Conservation (phyloP, 371 early-diverging fungal species). For the Sanchytrium tribonematis region DNA sequence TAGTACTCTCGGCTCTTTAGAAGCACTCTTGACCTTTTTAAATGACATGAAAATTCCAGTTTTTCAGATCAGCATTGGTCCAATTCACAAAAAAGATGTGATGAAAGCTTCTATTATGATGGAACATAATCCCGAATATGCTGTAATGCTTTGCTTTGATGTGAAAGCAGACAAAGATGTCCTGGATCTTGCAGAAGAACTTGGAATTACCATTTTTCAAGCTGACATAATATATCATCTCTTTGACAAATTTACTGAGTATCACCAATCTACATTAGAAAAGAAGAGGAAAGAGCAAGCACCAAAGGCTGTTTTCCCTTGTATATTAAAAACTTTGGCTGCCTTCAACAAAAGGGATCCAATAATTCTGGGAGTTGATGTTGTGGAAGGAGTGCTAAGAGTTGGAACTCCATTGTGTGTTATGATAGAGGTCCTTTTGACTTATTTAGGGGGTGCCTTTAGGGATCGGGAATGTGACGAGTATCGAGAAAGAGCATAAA, state of each 20-base stretch:
- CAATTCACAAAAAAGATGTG: conserved; percentile 93
- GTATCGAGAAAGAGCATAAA: conserved; percentile 92
- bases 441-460: conserved; percentile 18
- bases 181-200: conserved; percentile 60
- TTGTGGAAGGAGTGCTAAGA: conserved; percentile 71
- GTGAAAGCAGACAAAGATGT: conserved; percentile 94
- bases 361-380: conserved; percentile 90
- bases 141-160: conserved; percentile 95
- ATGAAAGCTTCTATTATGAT: conserved; percentile 75
- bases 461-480: conserved; percentile 67
- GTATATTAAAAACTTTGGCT: conserved; percentile 70
- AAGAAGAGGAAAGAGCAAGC: conserved; percentile 64
- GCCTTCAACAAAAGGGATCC: conserved; percentile 92
- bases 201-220: conserved; percentile 74
- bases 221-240: conserved; percentile 99
- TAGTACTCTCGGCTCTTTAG: conserved; percentile 94
- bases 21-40: conserved; percentile 92
- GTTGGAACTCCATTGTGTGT: conserved; percentile 89
- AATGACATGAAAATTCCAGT: conserved; percentile 83
- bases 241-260: conserved; percentile 80
- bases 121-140: conserved; percentile 63
- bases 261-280: conserved; percentile 34
- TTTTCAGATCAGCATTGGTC: conserved; percentile 89
- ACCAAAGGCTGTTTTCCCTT: conserved; percentile 84
- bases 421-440: conserved; percentile 42